Conservation (phyloP, 2,329 filamentous ascomycete species). For the Xylaria sp. region DNA sequence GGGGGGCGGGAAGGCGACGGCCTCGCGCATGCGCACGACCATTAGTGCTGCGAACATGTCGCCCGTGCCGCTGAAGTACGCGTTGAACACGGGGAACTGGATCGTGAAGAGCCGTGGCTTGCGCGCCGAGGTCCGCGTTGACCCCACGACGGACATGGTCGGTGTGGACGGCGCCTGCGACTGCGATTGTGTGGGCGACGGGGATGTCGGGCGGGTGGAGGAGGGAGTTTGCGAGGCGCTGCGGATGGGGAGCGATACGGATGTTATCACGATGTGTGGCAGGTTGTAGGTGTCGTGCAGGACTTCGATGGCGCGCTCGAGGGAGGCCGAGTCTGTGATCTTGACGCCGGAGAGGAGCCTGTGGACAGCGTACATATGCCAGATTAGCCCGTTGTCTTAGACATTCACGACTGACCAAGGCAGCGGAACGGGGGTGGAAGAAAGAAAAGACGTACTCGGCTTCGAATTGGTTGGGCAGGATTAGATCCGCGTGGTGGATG, state of each 20-base stretch:
- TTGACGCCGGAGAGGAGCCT: constrained; percentile 85
- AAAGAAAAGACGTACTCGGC: constrained; percentile 71
- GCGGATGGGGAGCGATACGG: constrained; percentile 70
- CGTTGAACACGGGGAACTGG: constrained; percentile 83
- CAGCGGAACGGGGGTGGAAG: not conserved
- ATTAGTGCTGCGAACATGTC: constrained; percentile 98
- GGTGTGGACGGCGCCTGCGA: constrained; percentile 51
- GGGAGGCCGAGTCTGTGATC: constrained; percentile 75
- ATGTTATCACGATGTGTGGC: constrained; percentile 92
- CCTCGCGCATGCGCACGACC: constrained; percentile 85
- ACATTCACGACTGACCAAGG: not conserved
- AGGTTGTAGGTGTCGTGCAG: constrained; percentile 78
- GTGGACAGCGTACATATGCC: not conserved
- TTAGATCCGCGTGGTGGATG: constrained; percentile 82
- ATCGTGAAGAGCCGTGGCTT: constrained; percentile 85
- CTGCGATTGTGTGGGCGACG: constrained; percentile 23
- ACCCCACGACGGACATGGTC: constrained; percentile 70
- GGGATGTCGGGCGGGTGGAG: constrained; percentile 70
- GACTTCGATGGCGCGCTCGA: constrained; percentile 74
- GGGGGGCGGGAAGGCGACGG: constrained; percentile 57
- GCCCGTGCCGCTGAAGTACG: constrained; percentile 95
- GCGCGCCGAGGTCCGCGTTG: constrained; percentile 65
- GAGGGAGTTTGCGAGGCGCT: constrained; percentile 61
- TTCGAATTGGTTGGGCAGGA: constrained; percentile 96
- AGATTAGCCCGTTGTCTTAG: not conserved